Percentiles rank a stretch among this genome's conserved stretches.
phyloP scores from a whole-genome alignment of 768 basidiomycete species.

The Leccinellum luteum region DNA sequence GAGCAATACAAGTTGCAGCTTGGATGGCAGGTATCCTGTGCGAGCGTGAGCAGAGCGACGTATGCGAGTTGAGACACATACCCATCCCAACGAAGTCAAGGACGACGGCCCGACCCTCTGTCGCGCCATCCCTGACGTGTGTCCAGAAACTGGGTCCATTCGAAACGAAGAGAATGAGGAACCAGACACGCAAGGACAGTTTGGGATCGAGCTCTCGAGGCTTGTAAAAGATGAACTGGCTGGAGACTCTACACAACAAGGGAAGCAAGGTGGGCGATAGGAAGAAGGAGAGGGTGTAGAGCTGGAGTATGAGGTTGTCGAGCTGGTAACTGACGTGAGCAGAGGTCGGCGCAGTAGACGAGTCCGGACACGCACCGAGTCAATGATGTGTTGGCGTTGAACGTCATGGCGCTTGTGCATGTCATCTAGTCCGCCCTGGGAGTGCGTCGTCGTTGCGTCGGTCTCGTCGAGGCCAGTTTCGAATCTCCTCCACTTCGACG shows the following conservation, averaged over 20 bases:
- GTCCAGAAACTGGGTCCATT: slow-evolving; percentile 61
- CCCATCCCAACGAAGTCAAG: slow-evolving; percentile 81
- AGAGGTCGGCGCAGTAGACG: slow-evolving; percentile 5
- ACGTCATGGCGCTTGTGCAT: slow-evolving; percentile 64
- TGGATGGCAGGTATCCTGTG: slow-evolving; percentile 61
- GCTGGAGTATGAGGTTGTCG: slow-evolving; percentile 67
- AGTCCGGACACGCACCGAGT: slow-evolving; percentile 47
- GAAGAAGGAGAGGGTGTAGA: slow-evolving; percentile 76
- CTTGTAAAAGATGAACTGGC: slow-evolving; percentile 64
- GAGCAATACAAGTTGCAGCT: slow-evolving; percentile 58
- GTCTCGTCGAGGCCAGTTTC: slow-evolving; percentile 1
- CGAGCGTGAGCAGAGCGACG: slow-evolving; percentile 8
- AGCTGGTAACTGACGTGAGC: slow-evolving; percentile 42
- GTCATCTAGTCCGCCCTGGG: slow-evolving; percentile 33
- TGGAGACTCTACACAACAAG: slow-evolving; percentile 42
- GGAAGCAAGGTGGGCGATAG: slow-evolving; percentile 60
- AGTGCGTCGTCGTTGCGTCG: slow-evolving; percentile 16
- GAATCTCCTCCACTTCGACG: slow-evolving; percentile 1
- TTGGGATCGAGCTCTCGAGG: slow-evolving; percentile 65
- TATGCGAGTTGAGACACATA: slow-evolving; percentile 33
- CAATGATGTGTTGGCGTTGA: slow-evolving; percentile 68
- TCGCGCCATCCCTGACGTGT: slow-evolving; percentile 51
- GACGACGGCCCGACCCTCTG: slow-evolving; percentile 60
- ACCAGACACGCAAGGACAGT: slow-evolving; percentile 68
- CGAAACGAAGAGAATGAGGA: slow-evolving; percentile 53